Evolutionary conservation across 257 asterid species (phyloP).

Genomic region (Petrea volubilis): DNA sequence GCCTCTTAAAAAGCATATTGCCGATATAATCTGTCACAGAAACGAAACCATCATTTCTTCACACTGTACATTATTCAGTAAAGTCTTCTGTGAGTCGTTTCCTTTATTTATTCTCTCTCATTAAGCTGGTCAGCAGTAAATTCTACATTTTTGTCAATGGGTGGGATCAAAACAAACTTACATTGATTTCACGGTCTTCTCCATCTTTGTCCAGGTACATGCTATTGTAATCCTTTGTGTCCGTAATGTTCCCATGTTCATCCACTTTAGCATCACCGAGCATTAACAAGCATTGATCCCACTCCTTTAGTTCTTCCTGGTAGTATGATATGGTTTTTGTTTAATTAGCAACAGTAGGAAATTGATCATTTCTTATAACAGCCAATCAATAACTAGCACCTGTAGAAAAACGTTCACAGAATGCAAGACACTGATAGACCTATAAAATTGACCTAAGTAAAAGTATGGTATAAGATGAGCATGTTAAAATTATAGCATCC

Average conservation of each 20-base stretch:
- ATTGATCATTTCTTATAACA: not conserved
- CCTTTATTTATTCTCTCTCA: not conserved
- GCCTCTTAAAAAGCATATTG: conserved; percentile 94
- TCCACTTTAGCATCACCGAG: conserved; percentile 97
- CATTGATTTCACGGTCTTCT: conserved; percentile 98
- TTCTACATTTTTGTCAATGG: conserved; percentile 18
- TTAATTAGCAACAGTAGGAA: not conserved
- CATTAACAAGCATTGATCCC: conserved; percentile 95
- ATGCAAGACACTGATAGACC: conserved; percentile 9
- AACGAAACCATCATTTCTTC: conserved; percentile 29
- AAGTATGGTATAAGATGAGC: not conserved
- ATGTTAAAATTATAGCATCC: not conserved
- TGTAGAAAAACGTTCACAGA: not conserved
- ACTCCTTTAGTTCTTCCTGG: conserved; percentile 94
- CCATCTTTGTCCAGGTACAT: conserved; percentile 91
- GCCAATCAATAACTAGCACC: conserved; percentile 2
- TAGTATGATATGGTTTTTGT: not conserved
- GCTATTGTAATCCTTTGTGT: conserved; percentile 67
- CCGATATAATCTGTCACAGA: conserved; percentile 75
- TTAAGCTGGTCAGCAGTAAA: conserved; percentile 21
- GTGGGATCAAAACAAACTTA: conserved; percentile 39
- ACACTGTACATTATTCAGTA: conserved; percentile 13
- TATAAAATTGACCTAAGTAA: conserved; percentile 2
- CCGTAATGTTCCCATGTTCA: conserved; percentile 87
- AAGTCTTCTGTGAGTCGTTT: not conserved